A percentile compares a stretch with the other conserved stretches of the same genome.
These are phyloP conservation scores for Botrytis hyacinthi DNA, from an alignment of 2,329 filamentous ascomycete species.

Conservation along the genomic window DNA sequence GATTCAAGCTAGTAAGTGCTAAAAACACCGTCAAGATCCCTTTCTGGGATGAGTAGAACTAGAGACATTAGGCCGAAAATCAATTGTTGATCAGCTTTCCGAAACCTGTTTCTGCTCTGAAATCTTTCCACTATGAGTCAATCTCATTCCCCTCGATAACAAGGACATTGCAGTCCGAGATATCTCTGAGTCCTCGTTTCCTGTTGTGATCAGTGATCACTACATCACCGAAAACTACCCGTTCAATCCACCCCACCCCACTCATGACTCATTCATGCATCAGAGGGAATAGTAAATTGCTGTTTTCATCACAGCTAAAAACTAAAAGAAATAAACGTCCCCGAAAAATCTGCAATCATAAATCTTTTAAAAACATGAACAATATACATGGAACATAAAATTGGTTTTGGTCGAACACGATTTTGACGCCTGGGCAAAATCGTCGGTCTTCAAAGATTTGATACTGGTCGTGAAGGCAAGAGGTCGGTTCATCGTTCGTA, in stretches of 20 bases:
- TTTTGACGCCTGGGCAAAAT: slow-evolving; percentile 15
- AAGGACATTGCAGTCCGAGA: neutral
- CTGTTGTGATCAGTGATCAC: neutral
- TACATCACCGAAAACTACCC: neutral
- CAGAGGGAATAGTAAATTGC: neutral
- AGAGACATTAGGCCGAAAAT: neutral
- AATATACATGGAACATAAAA: slow-evolving; percentile 13
- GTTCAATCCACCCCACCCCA: neutral
- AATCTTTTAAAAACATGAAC: neutral
- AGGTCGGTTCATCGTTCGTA: slow-evolving; percentile 6
- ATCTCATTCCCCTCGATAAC: neutral
- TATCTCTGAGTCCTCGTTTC: neutral
- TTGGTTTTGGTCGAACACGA: neutral
- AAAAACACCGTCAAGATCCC: neutral
- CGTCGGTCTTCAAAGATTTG: neutral
- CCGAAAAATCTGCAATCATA: neutral
- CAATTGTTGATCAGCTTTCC: neutral
- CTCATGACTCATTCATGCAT: slow-evolving; percentile 14
- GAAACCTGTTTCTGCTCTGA: neutral
- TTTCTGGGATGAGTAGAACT: neutral
- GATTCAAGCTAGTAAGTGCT: neutral
- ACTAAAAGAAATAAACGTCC: slow-evolving; percentile 7
- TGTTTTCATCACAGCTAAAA: neutral
- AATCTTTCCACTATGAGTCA: neutral
- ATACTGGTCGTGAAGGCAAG: neutral